phyloP scores from a whole-genome alignment of 306 rosid genomes.

The Vigna hirtella region DNA sequence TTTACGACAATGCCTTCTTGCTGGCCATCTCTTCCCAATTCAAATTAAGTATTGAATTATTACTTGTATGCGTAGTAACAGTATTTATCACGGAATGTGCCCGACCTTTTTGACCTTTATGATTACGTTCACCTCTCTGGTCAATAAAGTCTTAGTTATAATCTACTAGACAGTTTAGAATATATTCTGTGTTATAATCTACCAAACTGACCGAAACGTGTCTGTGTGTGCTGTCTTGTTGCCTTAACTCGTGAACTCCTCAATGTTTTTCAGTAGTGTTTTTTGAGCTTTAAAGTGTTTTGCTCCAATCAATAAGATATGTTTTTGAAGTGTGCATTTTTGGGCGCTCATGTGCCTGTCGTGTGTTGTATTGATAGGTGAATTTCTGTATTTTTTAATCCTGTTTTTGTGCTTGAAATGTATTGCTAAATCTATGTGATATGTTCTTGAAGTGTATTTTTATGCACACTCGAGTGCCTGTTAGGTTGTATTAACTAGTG shows the following conservation, averaged over 20 bases:
- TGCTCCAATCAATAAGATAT: background rate
- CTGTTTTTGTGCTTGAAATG: constrained; percentile 11
- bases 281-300: constrained; percentile 8
- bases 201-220: background rate
- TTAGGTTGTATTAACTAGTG: background rate
- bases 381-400: background rate
- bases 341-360: background rate
- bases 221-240: background rate
- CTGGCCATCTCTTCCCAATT: constrained; percentile 24
- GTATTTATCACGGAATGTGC: constrained; percentile 33
- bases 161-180: background rate
- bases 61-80: constrained; percentile 2
- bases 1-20: constrained; percentile 39
- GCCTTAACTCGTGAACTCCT: background rate
- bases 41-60: constrained; percentile 27
- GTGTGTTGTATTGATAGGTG: background rate
- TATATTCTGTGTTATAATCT: background rate
- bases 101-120: constrained; percentile 15
- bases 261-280: background rate
- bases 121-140: constrained; percentile 1
- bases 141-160: background rate
- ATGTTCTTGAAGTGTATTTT: background rate
- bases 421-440: background rate
- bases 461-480: background rate
- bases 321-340: background rate